Conservation (phyloP, 129 eudicot species). For the Arctium minus region DNA sequence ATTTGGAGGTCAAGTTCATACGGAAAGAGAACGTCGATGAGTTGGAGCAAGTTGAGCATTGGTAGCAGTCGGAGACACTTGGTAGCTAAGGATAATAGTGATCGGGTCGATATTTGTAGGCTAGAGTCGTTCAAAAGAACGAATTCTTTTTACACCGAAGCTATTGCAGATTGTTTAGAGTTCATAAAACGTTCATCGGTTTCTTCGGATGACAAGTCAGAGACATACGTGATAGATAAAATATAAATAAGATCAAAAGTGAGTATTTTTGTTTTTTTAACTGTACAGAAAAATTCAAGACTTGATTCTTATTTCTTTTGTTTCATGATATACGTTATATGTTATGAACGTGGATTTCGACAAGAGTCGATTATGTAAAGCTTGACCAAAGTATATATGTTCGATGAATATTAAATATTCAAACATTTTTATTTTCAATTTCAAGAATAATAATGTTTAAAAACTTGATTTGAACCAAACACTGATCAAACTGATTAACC, state of each 20-base stretch:
- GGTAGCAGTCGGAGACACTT: conserved; percentile 17
- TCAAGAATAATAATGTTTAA: not conserved
- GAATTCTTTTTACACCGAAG: conserved; percentile 86
- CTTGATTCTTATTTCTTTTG: not conserved
- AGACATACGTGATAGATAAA: conserved; percentile 4
- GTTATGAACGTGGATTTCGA: not conserved
- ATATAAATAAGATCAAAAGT: conserved; percentile 8
- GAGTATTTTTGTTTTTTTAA: not conserved
- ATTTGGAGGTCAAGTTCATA: conserved; percentile 39
- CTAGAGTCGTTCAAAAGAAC: conserved; percentile 48
- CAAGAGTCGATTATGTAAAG: not conserved
- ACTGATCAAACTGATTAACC: not conserved
- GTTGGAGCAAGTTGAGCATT: not conserved
- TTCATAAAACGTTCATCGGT: conserved; percentile 72
- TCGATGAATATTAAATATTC: not conserved
- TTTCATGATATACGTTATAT: not conserved
- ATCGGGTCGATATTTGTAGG: conserved; percentile 15
- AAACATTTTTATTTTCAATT: not conserved
- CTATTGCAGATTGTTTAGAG: conserved; percentile 93
- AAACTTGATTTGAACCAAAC: not conserved
- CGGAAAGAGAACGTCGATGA: conserved; percentile 14
- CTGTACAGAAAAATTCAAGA: not conserved
- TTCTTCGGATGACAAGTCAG: conserved; percentile 38
- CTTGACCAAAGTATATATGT: not conserved
- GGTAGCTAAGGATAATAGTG: conserved; percentile 3